Evolutionary conservation across 2,329 filamentous ascomycete genomes (phyloP).

Genomic region (Trichothecium roseum): DNA sequence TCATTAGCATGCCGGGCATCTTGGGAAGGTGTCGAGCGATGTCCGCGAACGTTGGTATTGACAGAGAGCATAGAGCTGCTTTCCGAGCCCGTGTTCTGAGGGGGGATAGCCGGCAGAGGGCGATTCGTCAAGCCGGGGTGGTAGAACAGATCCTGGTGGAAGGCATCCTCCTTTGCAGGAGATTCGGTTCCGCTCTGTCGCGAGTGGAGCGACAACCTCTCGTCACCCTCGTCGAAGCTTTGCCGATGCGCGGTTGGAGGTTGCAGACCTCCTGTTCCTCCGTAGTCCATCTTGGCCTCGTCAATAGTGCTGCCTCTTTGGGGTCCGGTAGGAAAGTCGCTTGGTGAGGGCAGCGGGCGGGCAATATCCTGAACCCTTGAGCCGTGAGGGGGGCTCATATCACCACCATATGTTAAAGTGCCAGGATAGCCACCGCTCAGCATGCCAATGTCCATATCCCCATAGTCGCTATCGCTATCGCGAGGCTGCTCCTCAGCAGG

Average conservation of each 20-base stretch:
- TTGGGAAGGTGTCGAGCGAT: not conserved
- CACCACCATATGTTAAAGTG: conserved; percentile 38
- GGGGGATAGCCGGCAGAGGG: conserved; percentile 53
- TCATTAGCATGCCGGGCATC: conserved; percentile 17
- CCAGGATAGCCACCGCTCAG: conserved; percentile 62
- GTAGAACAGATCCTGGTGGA: conserved; percentile 82
- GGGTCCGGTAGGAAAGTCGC: conserved; percentile 13
- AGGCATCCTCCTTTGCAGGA: conserved; percentile 50
- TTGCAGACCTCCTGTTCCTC: conserved; percentile 80
- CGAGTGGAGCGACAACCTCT: conserved; percentile 50
- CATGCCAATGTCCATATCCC: conserved; percentile 59
- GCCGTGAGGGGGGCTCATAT: conserved; percentile 28
- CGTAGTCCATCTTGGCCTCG: conserved; percentile 71
- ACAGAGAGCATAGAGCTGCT: conserved; percentile 40
- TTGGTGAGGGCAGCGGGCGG: conserved; percentile 38
- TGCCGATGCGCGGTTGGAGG: conserved; percentile 63
- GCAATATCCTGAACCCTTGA: conserved; percentile 28
- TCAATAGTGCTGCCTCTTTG: conserved; percentile 17
- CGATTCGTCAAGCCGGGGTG: conserved; percentile 66
- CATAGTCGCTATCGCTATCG: conserved; percentile 70
- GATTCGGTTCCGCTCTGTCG: conserved; percentile 52
- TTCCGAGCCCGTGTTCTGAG: conserved; percentile 41
- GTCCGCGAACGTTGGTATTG: conserved; percentile 22
- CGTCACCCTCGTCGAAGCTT: conserved; percentile 91
- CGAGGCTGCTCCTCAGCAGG: conserved; percentile 48